Percentiles rank a stretch among this genome's conserved stretches.
These are phyloP conservation scores for Amphirosellinia nigrospora DNA, from an alignment of 495 filamentous ascomycete genomes.

Conservation along the genomic window DNA sequence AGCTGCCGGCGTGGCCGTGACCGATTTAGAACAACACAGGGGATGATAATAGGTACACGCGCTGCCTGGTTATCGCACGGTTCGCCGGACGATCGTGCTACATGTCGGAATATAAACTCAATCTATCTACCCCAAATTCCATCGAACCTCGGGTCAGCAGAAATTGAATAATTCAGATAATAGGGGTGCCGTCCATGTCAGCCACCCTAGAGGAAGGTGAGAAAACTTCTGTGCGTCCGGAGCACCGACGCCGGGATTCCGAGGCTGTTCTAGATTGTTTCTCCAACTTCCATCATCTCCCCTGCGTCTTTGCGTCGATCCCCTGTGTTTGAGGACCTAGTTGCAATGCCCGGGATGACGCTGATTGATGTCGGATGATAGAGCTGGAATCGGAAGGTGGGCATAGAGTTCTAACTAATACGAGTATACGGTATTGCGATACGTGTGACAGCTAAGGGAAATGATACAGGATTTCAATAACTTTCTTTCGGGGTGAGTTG, in stretches of 20 bases:
- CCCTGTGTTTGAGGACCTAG: constrained; percentile 17
- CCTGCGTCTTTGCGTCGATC: constrained; percentile 1
- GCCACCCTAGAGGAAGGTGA: not conserved
- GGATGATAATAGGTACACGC: not conserved
- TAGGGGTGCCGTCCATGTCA: not conserved
- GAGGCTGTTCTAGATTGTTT: constrained; percentile 2
- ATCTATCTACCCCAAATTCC: not conserved
- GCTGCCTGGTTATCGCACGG: not conserved
- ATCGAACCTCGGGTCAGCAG: not conserved
- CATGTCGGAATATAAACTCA: not conserved
- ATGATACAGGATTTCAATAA: not conserved
- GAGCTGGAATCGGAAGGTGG: constrained; percentile 15
- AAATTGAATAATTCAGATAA: not conserved
- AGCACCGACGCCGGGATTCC: not conserved
- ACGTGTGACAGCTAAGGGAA: not conserved
- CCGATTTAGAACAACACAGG: constrained; percentile 16
- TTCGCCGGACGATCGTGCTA: not conserved
- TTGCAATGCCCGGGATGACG: not conserved
- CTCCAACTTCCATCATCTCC: constrained; percentile 7
- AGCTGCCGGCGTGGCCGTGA: constrained; percentile 20
- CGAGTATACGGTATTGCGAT: not conserved
- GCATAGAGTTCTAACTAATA: not conserved
- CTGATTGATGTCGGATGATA: constrained; percentile 11
- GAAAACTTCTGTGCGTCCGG: not conserved
- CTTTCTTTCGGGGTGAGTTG: too few relatives aligned